phyloP scores from a whole-genome alignment of 768 basidiomycete species.

The Mycena crocata region DNA sequence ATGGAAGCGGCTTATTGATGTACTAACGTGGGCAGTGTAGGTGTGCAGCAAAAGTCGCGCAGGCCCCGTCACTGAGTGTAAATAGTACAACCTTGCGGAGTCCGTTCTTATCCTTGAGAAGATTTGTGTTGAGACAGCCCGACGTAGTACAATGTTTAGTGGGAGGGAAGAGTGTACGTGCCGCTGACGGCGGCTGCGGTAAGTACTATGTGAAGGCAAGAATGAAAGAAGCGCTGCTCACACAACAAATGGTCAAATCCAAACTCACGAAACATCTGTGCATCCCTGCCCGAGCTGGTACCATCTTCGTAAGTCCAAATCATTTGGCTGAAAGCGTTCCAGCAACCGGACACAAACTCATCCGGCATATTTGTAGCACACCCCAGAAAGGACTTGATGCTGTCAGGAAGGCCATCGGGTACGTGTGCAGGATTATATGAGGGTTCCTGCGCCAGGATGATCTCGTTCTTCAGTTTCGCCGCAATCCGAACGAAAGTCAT shows the following conservation, averaged over 20 bases:
- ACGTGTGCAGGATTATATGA: background rate
- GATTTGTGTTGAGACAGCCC: background rate
- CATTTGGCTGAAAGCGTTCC: slow-evolving; percentile 3
- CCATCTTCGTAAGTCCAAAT: slow-evolving; percentile 13
- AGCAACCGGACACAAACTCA: slow-evolving; percentile 7
- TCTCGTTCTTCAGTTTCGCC: background rate
- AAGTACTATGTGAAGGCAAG: background rate
- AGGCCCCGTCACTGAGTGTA: background rate
- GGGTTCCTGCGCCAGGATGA: slow-evolving; percentile 3
- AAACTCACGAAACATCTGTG: slow-evolving; percentile 11
- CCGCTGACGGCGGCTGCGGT: too few relatives aligned
- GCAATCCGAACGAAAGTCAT: background rate
- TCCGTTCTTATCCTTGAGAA: background rate
- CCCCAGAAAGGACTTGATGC: background rate
- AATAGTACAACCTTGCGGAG: background rate
- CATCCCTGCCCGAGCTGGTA: background rate
- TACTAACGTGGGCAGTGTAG: background rate
- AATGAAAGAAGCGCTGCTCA: background rate
- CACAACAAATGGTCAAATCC: background rate
- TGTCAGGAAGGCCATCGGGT: background rate
- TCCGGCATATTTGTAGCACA: slow-evolving; percentile 9
- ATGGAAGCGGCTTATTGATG: too few relatives aligned
- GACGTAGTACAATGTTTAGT: background rate
- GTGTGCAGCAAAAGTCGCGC: background rate
- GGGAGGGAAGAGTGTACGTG: background rate